Conservation (phyloP, 2,329 filamentous ascomycete species). For the Calonectria hongkongensis region DNA sequence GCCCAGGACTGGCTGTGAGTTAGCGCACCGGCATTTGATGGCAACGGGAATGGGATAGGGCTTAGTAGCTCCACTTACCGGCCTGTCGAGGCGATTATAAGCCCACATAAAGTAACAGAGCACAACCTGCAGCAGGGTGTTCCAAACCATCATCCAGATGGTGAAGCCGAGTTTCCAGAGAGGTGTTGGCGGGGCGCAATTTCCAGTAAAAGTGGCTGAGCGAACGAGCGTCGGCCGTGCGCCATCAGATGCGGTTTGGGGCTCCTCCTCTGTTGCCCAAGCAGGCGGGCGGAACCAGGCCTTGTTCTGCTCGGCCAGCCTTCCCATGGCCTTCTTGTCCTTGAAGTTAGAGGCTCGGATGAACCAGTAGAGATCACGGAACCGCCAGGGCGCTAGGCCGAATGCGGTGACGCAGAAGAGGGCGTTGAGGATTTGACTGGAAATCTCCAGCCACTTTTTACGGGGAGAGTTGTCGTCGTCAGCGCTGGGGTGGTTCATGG, state of each 20-base stretch:
- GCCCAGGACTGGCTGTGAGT: conserved; percentile 23
- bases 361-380: conserved; percentile 82
- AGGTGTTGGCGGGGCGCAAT: conserved; percentile 32
- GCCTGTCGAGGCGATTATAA: conserved; percentile 36
- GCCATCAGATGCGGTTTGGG: background rate
- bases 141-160: conserved; percentile 39
- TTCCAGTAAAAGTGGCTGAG: conserved; percentile 29
- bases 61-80: conserved; percentile 23
- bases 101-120: conserved; percentile 38
- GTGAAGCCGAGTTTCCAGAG: conserved; percentile 38
- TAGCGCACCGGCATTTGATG: background rate
- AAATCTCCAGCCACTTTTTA: conserved; percentile 87
- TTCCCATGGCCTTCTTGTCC: conserved; percentile 47
- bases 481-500: conserved; percentile 62
- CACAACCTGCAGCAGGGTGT: conserved; percentile 28
- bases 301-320: conserved; percentile 49
- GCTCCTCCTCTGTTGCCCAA: conserved; percentile 44
- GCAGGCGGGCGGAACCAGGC: conserved; percentile 55
- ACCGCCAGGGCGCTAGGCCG: conserved; percentile 87
- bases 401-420: conserved; percentile 91
- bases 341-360: conserved; percentile 46
- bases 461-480: conserved; percentile 83
- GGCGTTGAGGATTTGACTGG: conserved; percentile 85
- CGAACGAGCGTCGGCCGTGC: background rate
- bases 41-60: background rate